A percentile compares a stretch with the other conserved stretches of the same genome.
These are phyloP conservation scores for Lactarius sp. DNA, from an alignment of 768 basidiomycete genomes.

Conservation along the genomic window DNA sequence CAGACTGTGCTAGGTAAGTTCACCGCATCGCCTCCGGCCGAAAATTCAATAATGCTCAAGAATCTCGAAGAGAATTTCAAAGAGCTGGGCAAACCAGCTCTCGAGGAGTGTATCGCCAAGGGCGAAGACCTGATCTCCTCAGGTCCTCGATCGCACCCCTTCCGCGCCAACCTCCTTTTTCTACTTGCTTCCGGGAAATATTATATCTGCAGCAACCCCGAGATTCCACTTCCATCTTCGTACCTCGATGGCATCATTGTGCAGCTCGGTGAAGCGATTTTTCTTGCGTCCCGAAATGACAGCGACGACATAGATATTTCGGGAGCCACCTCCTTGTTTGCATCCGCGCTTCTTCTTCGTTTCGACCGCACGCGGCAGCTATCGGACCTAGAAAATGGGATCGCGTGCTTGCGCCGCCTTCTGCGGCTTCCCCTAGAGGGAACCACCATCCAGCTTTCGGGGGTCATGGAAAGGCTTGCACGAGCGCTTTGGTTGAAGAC, in stretches of 20 bases:
- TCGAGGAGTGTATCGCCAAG: background rate
- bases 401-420: background rate
- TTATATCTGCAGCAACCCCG: background rate
- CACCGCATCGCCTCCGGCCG: background rate
- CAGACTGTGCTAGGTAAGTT: background rate
- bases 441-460: background rate
- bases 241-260: conserved; percentile 3
- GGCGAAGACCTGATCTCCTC: background rate
- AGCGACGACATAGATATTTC: background rate
- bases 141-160: background rate
- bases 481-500: background rate
- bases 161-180: conserved; percentile 2
- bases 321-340: background rate
- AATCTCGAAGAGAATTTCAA: no score
- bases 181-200: background rate
- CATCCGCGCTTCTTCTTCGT: background rate
- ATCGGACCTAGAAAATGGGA: background rate
- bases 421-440: background rate
- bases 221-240: background rate
- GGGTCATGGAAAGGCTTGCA: background rate
- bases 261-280: background rate
- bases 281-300: background rate
- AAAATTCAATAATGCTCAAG: background rate
- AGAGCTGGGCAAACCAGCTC: background rate
- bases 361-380: background rate